These are phyloP conservation scores for Taiozyma sp. DNA, from an alignment of 1,139 yeast genomes.

Conservation along the genomic window DNA sequence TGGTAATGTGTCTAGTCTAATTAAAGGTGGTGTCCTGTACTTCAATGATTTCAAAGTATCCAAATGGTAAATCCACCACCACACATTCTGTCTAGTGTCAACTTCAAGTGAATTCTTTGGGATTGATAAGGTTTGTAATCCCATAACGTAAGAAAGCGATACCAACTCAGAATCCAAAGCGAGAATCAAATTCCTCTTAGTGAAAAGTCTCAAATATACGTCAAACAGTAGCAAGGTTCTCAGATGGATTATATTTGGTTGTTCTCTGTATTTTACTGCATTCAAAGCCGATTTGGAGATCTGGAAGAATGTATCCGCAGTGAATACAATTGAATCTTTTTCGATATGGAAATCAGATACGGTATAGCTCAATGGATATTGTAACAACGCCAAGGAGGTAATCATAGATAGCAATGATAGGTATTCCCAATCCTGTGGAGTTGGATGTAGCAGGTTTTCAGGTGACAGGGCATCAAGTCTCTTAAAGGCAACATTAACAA, in stretches of 20 bases:
- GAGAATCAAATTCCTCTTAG: conserved; percentile 12
- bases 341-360: conserved; percentile 7
- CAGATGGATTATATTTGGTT: conserved; percentile 14
- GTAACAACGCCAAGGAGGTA: conserved; percentile 11
- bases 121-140: conserved; percentile 15
- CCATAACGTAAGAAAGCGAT: conserved; percentile 18
- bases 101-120: conserved; percentile 19
- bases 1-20: conserved; percentile 12
- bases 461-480: conserved; percentile 1
- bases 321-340: conserved; percentile 2
- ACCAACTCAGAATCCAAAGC: conserved; percentile 19
- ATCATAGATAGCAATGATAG: conserved; percentile 15
- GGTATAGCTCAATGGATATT: conserved; percentile 9
- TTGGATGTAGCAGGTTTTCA: neutral
- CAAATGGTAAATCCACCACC: conserved; percentile 21
- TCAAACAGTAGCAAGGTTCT: conserved; percentile 15
- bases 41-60: conserved; percentile 17
- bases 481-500: conserved; percentile 2
- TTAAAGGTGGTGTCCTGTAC: conserved; percentile 13
- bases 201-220: conserved; percentile 11
- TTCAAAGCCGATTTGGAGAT: conserved; percentile 15
- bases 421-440: conserved; percentile 13
- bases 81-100: conserved; percentile 13
- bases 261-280: conserved; percentile 15
- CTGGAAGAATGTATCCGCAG: conserved; percentile 13